Conservation (phyloP, 257 asterid genomes). For the Solanum clarkiae region DNA sequence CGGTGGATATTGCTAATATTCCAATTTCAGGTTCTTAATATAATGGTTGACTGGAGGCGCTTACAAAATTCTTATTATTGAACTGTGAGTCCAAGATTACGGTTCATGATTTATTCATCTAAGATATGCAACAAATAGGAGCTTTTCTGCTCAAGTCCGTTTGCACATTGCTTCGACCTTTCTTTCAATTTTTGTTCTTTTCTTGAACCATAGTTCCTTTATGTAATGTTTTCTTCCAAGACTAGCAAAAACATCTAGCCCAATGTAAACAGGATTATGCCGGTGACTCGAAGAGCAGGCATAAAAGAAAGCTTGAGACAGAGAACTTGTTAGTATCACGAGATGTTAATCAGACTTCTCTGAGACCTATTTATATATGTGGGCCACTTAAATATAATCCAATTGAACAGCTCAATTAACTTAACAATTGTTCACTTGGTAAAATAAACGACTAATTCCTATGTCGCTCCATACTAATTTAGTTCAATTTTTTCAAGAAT, state of each 20-base stretch:
- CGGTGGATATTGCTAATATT: neutral
- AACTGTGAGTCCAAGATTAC: neutral
- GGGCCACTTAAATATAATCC: slow-evolving; percentile 97
- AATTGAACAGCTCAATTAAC: slow-evolving; percentile 42
- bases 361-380: slow-evolving; percentile 86
- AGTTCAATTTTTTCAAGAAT: no score
- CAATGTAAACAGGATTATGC: slow-evolving; percentile 49
- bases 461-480: neutral
- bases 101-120: neutral
- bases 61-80: neutral
- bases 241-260: neutral
- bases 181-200: neutral
- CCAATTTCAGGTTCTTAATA: neutral
- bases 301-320: slow-evolving; percentile 94
- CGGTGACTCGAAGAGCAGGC: slow-evolving; percentile 96
- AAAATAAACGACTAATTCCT: neutral
- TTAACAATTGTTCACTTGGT: neutral
- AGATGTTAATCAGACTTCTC: slow-evolving; percentile 73
- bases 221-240: neutral
- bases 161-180: neutral
- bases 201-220: neutral
- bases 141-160: neutral
- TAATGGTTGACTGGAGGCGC: neutral
- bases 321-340: slow-evolving; percentile 61
- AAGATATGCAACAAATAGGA: neutral